A percentile compares a stretch with the other conserved stretches of the same genome.
phyloP scores from a whole-genome alignment of 169 alveolate genomes.

The Plasmodium blacklocki region DNA sequence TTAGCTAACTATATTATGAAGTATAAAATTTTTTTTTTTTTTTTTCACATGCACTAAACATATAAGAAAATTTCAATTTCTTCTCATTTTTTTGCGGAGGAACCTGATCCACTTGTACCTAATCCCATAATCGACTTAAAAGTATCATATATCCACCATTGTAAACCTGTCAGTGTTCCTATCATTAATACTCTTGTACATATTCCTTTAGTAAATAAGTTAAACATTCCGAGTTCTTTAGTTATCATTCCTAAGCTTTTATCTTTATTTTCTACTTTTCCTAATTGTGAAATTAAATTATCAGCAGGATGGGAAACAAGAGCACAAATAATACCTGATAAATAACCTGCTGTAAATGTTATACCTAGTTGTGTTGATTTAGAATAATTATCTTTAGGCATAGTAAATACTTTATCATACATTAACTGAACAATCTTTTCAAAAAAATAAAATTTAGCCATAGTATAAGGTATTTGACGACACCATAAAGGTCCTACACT shows the following conservation, averaged over 20 bases:
- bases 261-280: slow-evolving; percentile 90
- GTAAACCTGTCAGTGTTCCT: slow-evolving; percentile 98
- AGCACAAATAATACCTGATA: slow-evolving; percentile 97
- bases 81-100: slow-evolving; percentile 49
- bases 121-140: slow-evolving; percentile 92
- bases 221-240: slow-evolving; percentile 83
- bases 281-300: slow-evolving; percentile 95
- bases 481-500: slow-evolving; percentile 94
- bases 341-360: slow-evolving; percentile 96
- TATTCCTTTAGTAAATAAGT: slow-evolving; percentile 89
- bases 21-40: too few relatives aligned
- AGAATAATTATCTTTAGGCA: slow-evolving; percentile 90
- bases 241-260: slow-evolving; percentile 81
- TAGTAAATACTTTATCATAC: slow-evolving; percentile 92
- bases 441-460: slow-evolving; percentile 98
- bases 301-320: slow-evolving; percentile 98
- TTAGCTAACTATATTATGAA: too few relatives aligned
- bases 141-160: slow-evolving; percentile 98
- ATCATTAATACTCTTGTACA: slow-evolving; percentile 98
- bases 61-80: not conserved
- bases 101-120: slow-evolving; percentile 84
- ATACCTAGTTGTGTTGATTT: slow-evolving; percentile 93
- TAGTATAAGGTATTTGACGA: slow-evolving; percentile 97
- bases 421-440: slow-evolving; percentile 94
- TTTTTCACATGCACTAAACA: not conserved